A percentile compares a stretch with the other conserved stretches of the same genome.
Evolutionary conservation across 2,329 filamentous ascomycete genomes (phyloP).

Genomic region (Albophoma yamanashiensis): DNA sequence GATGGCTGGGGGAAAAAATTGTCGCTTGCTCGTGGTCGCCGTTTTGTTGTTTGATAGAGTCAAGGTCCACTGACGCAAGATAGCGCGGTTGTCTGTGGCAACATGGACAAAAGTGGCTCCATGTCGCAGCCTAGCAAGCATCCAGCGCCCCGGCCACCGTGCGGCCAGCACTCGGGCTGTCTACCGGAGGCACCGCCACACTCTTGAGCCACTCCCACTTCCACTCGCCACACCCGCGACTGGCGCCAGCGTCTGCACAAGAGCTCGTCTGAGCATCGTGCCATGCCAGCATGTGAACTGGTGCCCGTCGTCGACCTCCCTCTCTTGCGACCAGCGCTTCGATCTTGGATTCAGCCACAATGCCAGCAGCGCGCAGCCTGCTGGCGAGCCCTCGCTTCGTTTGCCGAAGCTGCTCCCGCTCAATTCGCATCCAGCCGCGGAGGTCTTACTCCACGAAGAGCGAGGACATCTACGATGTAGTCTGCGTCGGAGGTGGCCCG

Average conservation of each 20-base stretch:
- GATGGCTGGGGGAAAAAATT: conserved; percentile 1
- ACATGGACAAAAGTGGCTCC: conserved; percentile 10
- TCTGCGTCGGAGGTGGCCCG: conserved; percentile 82
- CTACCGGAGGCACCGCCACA: background rate
- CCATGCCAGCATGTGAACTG: background rate
- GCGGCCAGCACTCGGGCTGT: no score
- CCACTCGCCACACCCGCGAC: background rate
- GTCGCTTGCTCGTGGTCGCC: background rate
- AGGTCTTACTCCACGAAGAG: conserved; percentile 31
- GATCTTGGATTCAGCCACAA: conserved; percentile 4
- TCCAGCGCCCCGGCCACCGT: background rate
- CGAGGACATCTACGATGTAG: conserved; percentile 82
- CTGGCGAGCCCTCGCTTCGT: conserved; percentile 23
- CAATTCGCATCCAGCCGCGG: conserved; percentile 21
- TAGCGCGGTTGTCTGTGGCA: conserved; percentile 29
- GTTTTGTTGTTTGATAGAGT: conserved; percentile 5
- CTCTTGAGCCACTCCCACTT: background rate
- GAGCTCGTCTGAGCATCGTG: background rate
- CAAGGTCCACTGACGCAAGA: conserved; percentile 20
- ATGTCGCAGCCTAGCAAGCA: background rate
- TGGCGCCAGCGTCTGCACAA: background rate
- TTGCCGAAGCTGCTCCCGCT: conserved; percentile 36
- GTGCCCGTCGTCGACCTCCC: no score
- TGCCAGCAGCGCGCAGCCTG: conserved; percentile 16
- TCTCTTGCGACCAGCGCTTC: background rate